phyloP scores from a whole-genome alignment of 1,284 basidiomycete genomes.

The Fomitiporia mediterranea region DNA sequence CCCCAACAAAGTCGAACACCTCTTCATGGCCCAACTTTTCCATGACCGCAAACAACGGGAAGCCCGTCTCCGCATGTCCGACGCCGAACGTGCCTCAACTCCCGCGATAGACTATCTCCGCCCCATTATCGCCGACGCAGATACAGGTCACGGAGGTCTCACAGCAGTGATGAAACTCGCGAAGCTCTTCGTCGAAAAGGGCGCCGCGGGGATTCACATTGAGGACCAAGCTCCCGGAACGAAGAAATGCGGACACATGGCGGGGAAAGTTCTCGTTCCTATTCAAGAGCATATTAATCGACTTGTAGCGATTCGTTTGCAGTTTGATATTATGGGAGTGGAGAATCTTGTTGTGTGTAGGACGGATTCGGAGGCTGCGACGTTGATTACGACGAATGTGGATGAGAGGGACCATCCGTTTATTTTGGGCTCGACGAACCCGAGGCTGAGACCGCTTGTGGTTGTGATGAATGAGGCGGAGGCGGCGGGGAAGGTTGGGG shows the following conservation, averaged over 20 bases:
- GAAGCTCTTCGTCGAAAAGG: conserved; percentile 77
- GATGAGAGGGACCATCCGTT: conserved; percentile 96
- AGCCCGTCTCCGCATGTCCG: conserved; percentile 66
- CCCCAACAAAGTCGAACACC: conserved; percentile 86
- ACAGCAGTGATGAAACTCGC: conserved; percentile 68
- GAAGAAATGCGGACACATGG: conserved; percentile 73
- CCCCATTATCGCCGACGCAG: conserved; percentile 65
- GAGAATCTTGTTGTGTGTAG: conserved; percentile 72
- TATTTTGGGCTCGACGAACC: conserved; percentile 90
- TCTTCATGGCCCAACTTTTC: conserved; percentile 86
- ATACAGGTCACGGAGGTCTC: conserved; percentile 62
- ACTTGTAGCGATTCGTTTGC: conserved; percentile 70
- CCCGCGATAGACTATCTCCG: conserved; percentile 60
- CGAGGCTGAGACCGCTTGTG: conserved; percentile 64
- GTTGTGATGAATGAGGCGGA: conserved; percentile 84
- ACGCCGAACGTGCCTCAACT: conserved; percentile 66
- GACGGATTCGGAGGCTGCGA: conserved; percentile 87
- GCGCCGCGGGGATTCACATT: conserved; percentile 70
- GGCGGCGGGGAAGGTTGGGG: conserved; percentile 71
- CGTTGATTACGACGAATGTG: conserved; percentile 94
- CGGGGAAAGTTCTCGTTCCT: conserved; percentile 59
- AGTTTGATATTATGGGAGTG: conserved; percentile 79
- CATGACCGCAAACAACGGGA: conserved; percentile 86
- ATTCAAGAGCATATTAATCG: conserved; percentile 78
- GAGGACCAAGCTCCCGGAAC: conserved; percentile 77